Evolutionary conservation across 2,329 filamentous ascomycete species (phyloP), one percentile per base, ranked within the genome.

Genomic region (Aspergillus aculeatinus): DNA sequence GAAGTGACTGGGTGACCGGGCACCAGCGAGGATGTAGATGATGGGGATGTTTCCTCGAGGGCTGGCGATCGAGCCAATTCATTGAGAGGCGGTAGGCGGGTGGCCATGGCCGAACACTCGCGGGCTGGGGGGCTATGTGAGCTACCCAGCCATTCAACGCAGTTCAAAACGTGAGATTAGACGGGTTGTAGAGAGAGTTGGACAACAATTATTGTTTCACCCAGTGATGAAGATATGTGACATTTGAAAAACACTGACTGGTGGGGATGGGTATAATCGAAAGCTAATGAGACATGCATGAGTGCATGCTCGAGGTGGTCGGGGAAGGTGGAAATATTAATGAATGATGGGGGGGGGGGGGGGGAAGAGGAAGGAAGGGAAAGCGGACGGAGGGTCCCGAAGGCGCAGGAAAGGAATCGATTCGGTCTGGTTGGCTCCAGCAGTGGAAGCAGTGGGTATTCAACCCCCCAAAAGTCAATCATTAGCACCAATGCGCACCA

Each of bases 81-180:
- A 51, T 68, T 66, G 51, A 64, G 62, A 55, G 62, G 62, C 63
- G 71, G 65, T 61, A 68, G 62, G 70, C 65, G 70, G 64, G 63
- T 69, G 68, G 72, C 67, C 72, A 75, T 75, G 66, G 69, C 72
- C 72, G 27, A 29, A 72, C 64, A 62, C 63, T 68, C 66, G 64
- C 63, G 65, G 53, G 25, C 63, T 60, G 63, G 33, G 63, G 33
- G 27, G 60, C 66, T 65, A 70, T 57, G 52, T 51, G 63, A 61
- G 55, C 54, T 59, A 48, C 58, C 62, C 56, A 64, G 65, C 73
- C 72, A 75, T 75, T 59, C 67, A 73, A 63, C 48, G 57, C 58
- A 21, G 48, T 51, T 44, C 51, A 42, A 16, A 31, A 27, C 14
- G 39, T 19, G 39, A 9, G 39, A 16, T 44, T 9, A 16, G 42